These are phyloP conservation scores for Musa balbisiana DNA, from an alignment of 202 grass and related monocot species.

Conservation along the genomic window DNA sequence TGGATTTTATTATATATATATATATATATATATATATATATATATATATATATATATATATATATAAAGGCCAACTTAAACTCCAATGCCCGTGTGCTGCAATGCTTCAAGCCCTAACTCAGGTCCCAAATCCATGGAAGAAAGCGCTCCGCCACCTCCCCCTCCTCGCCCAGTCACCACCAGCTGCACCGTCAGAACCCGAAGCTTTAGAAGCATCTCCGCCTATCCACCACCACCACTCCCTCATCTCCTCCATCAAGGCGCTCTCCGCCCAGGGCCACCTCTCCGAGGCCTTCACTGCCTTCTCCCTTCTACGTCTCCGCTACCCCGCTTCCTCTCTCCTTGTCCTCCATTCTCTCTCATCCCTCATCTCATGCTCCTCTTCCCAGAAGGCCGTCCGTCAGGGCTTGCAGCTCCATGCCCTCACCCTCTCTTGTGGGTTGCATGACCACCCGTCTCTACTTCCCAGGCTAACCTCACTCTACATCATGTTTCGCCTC, in stretches of 20 bases:
- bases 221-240: conserved; percentile 14
- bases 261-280: conserved; percentile 13
- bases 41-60: no score
- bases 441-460: conserved; percentile 31
- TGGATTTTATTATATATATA: no score
- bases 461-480: conserved; percentile 32
- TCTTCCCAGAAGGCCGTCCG: conserved; percentile 8
- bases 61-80: no score
- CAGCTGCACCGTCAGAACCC: no score
- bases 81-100: no score
- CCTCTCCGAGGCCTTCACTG: conserved; percentile 30
- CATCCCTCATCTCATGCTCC: conserved; percentile 29
- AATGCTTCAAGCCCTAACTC: no score
- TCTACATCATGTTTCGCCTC: conserved; percentile 31
- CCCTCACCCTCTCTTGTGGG: conserved; percentile 39
- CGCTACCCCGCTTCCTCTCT: not conserved
- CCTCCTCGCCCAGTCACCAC: no score
- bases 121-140: no score
- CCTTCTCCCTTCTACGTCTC: conserved; percentile 23
- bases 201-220: no score
- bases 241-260: conserved; percentile 23
- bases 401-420: conserved; percentile 43
- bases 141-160: no score
- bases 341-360: not conserved
- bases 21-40: no score